Conservation (phyloP, 345 rosid species). For the Linum usitatissimum region DNA sequence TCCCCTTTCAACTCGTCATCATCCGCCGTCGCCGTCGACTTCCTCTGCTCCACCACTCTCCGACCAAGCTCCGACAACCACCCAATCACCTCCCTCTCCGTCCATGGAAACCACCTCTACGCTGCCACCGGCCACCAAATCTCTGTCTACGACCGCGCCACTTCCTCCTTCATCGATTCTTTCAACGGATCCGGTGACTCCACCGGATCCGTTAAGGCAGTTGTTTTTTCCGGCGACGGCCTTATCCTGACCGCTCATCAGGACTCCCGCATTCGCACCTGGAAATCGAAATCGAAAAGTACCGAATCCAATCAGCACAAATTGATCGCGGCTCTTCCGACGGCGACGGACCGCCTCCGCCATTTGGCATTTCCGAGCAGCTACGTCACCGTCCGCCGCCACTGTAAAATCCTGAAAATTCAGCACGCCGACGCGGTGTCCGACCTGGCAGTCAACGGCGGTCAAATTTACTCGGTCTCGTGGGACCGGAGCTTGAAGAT, state of each 20-base stretch:
- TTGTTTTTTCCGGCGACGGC: constrained; percentile 24
- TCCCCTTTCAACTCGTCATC: constrained; percentile 29
- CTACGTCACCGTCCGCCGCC: constrained; percentile 75
- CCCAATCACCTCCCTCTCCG: constrained; percentile 58
- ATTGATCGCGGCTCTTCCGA: constrained; percentile 50
- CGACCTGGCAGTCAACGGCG: constrained; percentile 44
- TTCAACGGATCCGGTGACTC: constrained; percentile 34
- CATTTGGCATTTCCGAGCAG: constrained; percentile 67
- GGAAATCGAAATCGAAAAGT: constrained; percentile 34
- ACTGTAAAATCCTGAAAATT: constrained; percentile 60
- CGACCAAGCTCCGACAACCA: constrained; percentile 22
- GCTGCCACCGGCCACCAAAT: constrained; percentile 54
- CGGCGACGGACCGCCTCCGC: constrained; percentile 61
- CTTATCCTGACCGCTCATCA: constrained; percentile 58
- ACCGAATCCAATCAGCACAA: constrained; percentile 27
- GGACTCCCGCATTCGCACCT: constrained; percentile 76
- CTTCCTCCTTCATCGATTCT: constrained; percentile 29
- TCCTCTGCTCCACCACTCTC: constrained; percentile 27
- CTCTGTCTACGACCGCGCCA: constrained; percentile 49
- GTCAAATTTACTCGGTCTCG: constrained; percentile 61
- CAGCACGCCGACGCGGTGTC: constrained; percentile 92
- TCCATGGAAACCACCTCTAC: constrained; percentile 42
- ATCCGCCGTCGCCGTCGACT: constrained; percentile 36
- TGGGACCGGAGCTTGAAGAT: constrained; percentile 81
- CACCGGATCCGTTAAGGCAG: constrained; percentile 62